These are phyloP conservation scores for Ganoderma sp. DNA, from an alignment of 1,284 basidiomycete genomes.

Conservation along the genomic window DNA sequence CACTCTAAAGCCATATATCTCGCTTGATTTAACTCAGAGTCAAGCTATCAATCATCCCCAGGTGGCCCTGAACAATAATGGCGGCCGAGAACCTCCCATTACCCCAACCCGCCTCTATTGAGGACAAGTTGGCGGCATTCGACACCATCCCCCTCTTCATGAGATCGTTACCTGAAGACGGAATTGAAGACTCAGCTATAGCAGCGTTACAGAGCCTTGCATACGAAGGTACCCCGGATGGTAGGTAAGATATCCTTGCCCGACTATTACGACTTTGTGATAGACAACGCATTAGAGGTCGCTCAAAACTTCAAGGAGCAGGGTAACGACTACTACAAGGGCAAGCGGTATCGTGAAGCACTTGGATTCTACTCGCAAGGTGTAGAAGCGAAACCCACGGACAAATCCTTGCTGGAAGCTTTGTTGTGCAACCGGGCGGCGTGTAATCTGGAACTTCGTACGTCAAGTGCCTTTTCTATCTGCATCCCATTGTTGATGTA, in stretches of 20 bases:
- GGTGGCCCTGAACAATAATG: constrained; percentile 8
- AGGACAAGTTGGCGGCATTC: constrained; percentile 55
- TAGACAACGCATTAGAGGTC: constrained; percentile 62
- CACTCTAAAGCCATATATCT: neutral
- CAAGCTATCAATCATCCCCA: neutral
- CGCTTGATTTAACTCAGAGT: neutral
- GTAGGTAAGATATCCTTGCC: constrained; percentile 56
- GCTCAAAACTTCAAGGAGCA: constrained; percentile 94
- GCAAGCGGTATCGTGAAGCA: constrained; percentile 88
- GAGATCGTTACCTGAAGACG: constrained; percentile 81
- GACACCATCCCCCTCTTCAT: constrained; percentile 89
- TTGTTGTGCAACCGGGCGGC: constrained; percentile 91
- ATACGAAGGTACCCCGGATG: constrained; percentile 92
- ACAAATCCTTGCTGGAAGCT: constrained; percentile 65
- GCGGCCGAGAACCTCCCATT: constrained; percentile 18
- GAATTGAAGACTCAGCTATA: constrained; percentile 67
- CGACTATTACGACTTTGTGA: neutral
- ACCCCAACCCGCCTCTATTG: constrained; percentile 47
- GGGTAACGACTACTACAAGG: constrained; percentile 93
- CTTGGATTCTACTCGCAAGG: constrained; percentile 90
- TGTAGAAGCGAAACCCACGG: constrained; percentile 80
- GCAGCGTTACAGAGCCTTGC: constrained; percentile 87
- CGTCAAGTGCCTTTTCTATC: constrained; percentile 33
- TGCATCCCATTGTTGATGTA: neutral
- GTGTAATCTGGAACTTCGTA: constrained; percentile 88